Evolutionary conservation across 306 rosid genomes (phyloP), one percentile per base, ranked within the genome.

Genomic region (Ochetophila trinervis): DNA sequence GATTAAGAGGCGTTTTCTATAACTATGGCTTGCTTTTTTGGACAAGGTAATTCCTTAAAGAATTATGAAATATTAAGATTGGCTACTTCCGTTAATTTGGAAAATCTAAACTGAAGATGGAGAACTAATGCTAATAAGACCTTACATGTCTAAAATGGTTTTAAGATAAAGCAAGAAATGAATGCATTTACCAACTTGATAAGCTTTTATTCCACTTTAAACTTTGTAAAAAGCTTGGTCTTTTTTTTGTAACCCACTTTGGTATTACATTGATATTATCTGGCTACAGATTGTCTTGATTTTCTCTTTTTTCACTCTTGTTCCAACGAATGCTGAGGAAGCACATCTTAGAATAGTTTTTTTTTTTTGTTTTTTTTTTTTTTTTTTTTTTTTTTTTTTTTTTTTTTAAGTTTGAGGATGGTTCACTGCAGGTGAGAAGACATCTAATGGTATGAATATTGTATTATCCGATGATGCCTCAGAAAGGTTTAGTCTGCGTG

Each of bases 401-500:
- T n/a, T n/a, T n/a, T n/a, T n/a, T n/a, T n/a, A n/a, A 76, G 59
- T 68, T 24, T 72, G 51, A 57, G 34, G 8, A 18, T 75, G 77
- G 74, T 24, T 50, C 15, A 70, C 18, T 68, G 61, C 63, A 93
- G 97, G 70, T 62, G 72, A 47, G 53, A 87, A 79, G 74, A 68
- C 73, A n/a, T 55, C 76, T 49, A 65, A 68, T 53, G 83, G 78
- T 4, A 23, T 74, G 18, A 80, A 65, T 77, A 66, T 71, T 62
- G 78, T 55, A 59, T 57, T 70, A 42, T 68, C 62, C 12, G 83
- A 54, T 32, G 96, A 83, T 70, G 67, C 83, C 40, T 51, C 86
- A 24, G 90, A 87, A 62, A 83, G 95, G 78, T 94, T 94, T 80
- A 85, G 79, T 16, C 19, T 14, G 9, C 91, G 95, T 6, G 96